Evolutionary conservation across 495 filamentous ascomycete genomes (phyloP).

Genomic region (Rostrohypoxylon terebratum): DNA sequence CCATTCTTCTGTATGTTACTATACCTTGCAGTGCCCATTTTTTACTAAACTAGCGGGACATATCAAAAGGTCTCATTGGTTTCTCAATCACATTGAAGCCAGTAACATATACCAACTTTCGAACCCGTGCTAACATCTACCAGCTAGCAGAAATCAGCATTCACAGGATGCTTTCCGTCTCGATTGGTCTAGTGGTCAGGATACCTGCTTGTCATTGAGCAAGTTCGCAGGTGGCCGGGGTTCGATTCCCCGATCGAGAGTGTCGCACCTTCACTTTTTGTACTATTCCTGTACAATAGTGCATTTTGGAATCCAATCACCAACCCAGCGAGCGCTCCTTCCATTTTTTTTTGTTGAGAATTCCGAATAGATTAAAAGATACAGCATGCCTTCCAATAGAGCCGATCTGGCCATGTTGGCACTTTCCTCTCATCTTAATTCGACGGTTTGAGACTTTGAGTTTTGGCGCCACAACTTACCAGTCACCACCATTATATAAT

Average conservation of each 20-base stretch:
- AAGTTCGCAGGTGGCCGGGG: constrained; percentile 55
- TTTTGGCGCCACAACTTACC: not conserved
- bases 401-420: not conserved
- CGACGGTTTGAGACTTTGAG: not conserved
- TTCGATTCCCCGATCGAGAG: constrained; percentile 59
- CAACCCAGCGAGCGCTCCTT: not conserved
- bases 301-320: not conserved
- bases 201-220: constrained; percentile 53
- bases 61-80: not conserved
- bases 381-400: not conserved
- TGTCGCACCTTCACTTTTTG: constrained; percentile 25
- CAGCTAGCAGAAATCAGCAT: not conserved
- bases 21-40: not conserved
- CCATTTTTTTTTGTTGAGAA: not conserved
- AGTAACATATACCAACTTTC: not conserved
- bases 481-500: not conserved
- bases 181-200: constrained; percentile 56
- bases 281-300: not conserved
- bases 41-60: not conserved
- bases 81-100: not conserved
- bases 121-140: not conserved
- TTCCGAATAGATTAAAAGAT: not conserved
- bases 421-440: not conserved
- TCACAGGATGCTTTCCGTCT: constrained; percentile 24
- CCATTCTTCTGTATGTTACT: not conserved